Evolutionary conservation across 345 rosid species (phyloP).

Genomic region (Salix caprea): DNA sequence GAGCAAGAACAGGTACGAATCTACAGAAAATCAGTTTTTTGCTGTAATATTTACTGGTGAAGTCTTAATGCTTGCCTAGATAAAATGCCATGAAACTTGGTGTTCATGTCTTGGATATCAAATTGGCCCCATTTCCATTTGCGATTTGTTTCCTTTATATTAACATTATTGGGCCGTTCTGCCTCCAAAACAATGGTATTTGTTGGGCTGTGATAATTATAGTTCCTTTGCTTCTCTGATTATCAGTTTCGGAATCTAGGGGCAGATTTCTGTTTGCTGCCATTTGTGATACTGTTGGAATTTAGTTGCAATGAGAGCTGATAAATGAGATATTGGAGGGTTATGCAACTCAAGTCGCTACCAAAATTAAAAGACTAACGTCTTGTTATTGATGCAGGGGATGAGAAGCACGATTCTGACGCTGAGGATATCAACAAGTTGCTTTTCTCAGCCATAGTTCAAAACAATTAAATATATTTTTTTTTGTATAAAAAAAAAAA

Average conservation of each 20-base stretch:
- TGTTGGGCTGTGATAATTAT: too few species aligned
- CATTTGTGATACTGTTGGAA: neutral
- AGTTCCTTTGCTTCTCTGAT: neutral
- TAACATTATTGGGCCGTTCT: neutral
- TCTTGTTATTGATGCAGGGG: slow-evolving; percentile 40
- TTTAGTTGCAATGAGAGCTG: neutral
- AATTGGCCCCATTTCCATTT: neutral
- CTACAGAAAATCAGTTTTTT: neutral
- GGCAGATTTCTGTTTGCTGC: neutral
- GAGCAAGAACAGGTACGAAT: slow-evolving; percentile 56
- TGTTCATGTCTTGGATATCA: neutral
- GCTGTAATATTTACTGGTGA: neutral
- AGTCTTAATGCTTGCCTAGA: neutral
- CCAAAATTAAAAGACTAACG: neutral
- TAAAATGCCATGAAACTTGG: neutral
- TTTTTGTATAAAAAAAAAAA: neutral
- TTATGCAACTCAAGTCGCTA: neutral
- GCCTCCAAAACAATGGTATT: neutral
- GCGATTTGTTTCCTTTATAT: neutral
- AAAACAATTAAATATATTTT: slow-evolving; percentile 30
- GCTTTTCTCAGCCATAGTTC: slow-evolving; percentile 71
- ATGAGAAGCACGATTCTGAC: slow-evolving; percentile 42
- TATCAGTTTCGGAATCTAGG: neutral
- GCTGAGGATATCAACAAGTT: slow-evolving; percentile 64
- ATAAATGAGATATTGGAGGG: neutral